Evolutionary conservation across 176 grass and related monocot genomes (phyloP).

Genomic region (Rhynchospora pubera): DNA sequence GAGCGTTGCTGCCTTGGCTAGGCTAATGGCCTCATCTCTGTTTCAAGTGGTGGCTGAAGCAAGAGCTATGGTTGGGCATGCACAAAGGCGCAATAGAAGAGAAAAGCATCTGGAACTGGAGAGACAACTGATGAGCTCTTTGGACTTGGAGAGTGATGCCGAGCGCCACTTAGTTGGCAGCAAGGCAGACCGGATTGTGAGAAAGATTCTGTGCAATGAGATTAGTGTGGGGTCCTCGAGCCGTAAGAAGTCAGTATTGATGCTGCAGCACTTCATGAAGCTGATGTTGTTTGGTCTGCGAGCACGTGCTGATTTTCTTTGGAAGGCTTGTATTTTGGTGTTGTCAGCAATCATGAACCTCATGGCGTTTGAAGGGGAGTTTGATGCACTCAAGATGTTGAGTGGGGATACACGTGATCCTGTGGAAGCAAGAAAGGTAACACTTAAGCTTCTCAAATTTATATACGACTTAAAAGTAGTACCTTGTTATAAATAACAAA

Average conservation of each 20-base stretch:
- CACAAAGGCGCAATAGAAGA: background rate
- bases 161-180: background rate
- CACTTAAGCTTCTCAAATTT: background rate
- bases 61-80: background rate
- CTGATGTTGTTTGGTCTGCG: slow-evolving; percentile 10
- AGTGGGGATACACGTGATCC: background rate
- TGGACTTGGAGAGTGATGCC: background rate
- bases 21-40: slow-evolving; percentile 8
- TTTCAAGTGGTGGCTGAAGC: background rate
- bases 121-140: background rate
- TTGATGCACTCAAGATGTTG: background rate
- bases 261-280: background rate
- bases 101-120: background rate
- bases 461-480: background rate
- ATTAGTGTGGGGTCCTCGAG: background rate
- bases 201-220: background rate
- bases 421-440: background rate
- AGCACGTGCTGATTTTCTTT: background rate
- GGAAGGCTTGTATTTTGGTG: slow-evolving; percentile 1
- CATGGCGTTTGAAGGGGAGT: slow-evolving; percentile 9
- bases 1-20: slow-evolving; percentile 1
- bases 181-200: background rate
- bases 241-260: background rate
- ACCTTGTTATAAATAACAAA: background rate
- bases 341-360: slow-evolving; percentile 9